phyloP scores from a whole-genome alignment of 805 yeast species.

The Teunomyces tritomae region DNA sequence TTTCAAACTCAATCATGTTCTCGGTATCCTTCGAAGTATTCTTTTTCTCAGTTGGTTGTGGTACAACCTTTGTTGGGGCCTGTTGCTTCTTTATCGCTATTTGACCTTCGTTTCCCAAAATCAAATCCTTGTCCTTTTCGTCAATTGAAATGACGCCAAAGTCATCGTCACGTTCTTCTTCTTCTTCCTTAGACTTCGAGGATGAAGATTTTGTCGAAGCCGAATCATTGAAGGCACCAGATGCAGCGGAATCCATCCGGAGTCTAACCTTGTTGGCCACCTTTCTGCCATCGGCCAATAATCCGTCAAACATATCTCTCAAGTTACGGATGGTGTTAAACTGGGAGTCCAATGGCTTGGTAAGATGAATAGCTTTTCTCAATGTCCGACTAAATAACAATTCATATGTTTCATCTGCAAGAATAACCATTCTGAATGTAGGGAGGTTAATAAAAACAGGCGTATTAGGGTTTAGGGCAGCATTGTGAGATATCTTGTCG shows the following conservation, averaged over 20 bases:
- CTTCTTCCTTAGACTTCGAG: conserved; percentile 28
- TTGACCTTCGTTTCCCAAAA: conserved; percentile 50
- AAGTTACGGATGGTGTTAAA: conserved; percentile 56
- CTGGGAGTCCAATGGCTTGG: conserved; percentile 48
- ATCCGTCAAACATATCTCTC: conserved; percentile 85
- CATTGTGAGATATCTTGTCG: conserved; percentile 56
- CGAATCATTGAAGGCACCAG: conserved; percentile 10
- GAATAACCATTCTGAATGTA: conserved; percentile 88
- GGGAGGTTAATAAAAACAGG: conserved; percentile 77
- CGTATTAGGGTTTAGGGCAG: conserved; percentile 75
- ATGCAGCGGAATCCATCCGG: conserved; percentile 69
- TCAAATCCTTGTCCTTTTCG: conserved; percentile 45
- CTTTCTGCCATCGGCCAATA: conserved; percentile 87
- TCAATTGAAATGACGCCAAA: conserved; percentile 39
- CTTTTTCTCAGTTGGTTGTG: not conserved
- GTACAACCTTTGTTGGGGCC: conserved; percentile 1
- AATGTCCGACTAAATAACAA: conserved; percentile 71
- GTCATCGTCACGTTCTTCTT: conserved; percentile 51
- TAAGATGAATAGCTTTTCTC: conserved; percentile 64
- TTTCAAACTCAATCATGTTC: conserved; percentile 47
- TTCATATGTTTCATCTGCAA: conserved; percentile 93
- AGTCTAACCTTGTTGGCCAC: conserved; percentile 88
- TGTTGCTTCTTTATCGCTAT: conserved; percentile 17
- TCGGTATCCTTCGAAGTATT: conserved; percentile 10
- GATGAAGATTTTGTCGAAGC: conserved; percentile 31